These are phyloP conservation scores for Mycena metata DNA, from an alignment of 768 basidiomycete species.

Conservation along the genomic window DNA sequence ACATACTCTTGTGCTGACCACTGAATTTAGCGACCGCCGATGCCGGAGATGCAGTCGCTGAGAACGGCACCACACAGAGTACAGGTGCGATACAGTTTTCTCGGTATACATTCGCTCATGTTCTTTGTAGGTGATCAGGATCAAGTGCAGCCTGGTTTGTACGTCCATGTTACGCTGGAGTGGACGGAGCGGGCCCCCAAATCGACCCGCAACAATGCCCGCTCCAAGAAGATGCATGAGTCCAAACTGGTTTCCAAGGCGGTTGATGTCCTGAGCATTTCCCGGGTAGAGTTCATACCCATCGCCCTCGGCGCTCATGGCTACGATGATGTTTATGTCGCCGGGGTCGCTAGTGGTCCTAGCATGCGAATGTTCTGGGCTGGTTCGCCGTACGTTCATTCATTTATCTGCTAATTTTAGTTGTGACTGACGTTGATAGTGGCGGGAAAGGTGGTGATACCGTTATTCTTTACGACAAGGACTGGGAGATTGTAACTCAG, in stretches of 20 bases:
- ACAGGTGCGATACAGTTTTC: too few relatives aligned
- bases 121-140: too few relatives aligned
- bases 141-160: too few relatives aligned
- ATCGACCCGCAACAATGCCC: not conserved
- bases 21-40: too few relatives aligned
- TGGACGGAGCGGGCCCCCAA: conserved; percentile 21
- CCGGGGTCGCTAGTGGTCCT: conserved; percentile 9
- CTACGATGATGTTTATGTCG: conserved; percentile 1
- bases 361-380: not conserved
- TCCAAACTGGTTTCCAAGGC: conserved; percentile 9
- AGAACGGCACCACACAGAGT: too few relatives aligned
- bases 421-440: not conserved
- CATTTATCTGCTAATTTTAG: not conserved
- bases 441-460: conserved; percentile 4
- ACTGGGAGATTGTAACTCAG: conserved; percentile 7
- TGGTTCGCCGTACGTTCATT: conserved; percentile 8
- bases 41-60: too few relatives aligned
- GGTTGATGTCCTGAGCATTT: not conserved
- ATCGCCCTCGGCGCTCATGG: conserved; percentile 8
- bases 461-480: not conserved
- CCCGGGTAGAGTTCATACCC: conserved; percentile 5
- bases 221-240: conserved; percentile 11
- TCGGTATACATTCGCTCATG: too few relatives aligned
- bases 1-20: too few relatives aligned
- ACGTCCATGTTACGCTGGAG: conserved; percentile 12